Evolutionary conservation across 2,329 filamentous ascomycete genomes (phyloP).

Genomic region (Coniella vitis): DNA sequence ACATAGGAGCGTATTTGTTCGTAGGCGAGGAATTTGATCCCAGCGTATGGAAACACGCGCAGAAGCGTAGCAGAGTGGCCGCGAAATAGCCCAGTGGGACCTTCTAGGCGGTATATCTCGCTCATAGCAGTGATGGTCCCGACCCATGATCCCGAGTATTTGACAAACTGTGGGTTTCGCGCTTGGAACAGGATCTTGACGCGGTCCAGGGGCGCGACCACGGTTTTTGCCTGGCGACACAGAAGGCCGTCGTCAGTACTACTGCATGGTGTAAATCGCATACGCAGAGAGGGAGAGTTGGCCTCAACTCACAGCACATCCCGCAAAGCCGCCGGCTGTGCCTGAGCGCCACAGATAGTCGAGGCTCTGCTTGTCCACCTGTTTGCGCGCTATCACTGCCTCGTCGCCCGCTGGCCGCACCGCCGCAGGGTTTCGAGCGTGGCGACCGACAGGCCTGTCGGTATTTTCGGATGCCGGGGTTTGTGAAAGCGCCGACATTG

Average conservation of each 20-base stretch:
- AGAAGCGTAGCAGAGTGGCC: conserved; percentile 92
- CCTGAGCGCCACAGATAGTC: conserved; percentile 82
- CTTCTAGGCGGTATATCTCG: conserved; percentile 74
- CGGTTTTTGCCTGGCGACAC: conserved; percentile 70
- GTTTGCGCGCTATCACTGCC: conserved; percentile 40
- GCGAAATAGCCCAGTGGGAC: conserved; percentile 72
- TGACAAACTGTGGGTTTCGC: conserved; percentile 85
- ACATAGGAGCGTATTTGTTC: conserved; percentile 82
- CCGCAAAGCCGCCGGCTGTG: conserved; percentile 81
- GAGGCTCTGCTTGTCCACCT: conserved; percentile 62
- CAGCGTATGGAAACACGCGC: conserved; percentile 94
- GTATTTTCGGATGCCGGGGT: conserved; percentile 33
- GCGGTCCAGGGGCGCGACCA: conserved; percentile 90
- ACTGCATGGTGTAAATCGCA: not conserved
- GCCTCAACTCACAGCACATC: conserved; percentile 67
- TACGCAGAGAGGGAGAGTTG: not conserved
- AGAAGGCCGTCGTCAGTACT: conserved; percentile 14
- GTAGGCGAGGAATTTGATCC: conserved; percentile 96
- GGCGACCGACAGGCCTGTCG: conserved; percentile 16
- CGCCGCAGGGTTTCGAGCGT: conserved; percentile 28
- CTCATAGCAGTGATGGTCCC: conserved; percentile 76
- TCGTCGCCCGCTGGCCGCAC: conserved; percentile 47
- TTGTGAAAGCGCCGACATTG: conserved; percentile 46
- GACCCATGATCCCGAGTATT: conserved; percentile 84
- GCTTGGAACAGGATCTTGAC: conserved; percentile 99